Percentiles rank a stretch among this genome's conserved stretches.
Conservation (phyloP, 352 stramenopile species). For the Phytophthora melonis region DNA sequence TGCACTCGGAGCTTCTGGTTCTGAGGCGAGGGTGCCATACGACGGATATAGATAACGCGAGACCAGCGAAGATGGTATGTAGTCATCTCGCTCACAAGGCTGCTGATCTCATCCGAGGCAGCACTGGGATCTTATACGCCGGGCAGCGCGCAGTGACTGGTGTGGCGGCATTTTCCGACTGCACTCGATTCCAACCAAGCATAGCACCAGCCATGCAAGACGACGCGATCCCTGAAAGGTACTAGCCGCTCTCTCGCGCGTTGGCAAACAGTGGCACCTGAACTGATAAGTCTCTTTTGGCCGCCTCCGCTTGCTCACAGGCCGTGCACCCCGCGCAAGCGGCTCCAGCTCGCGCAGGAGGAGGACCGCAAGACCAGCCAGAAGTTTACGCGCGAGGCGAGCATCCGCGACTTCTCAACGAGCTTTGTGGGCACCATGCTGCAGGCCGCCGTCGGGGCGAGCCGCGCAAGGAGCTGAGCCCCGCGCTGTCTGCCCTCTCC, state of each 20-base stretch:
- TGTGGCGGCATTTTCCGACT: constrained; percentile 26
- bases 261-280: constrained; percentile 3
- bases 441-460: constrained; percentile 38
- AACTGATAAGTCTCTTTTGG: neutral
- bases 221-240: constrained; percentile 30
- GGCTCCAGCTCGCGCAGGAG: constrained; percentile 60
- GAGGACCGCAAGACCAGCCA: constrained; percentile 58
- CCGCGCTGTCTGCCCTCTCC: neutral
- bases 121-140: constrained; percentile 16
- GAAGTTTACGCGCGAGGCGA: constrained; percentile 32
- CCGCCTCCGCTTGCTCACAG: constrained; percentile 27
- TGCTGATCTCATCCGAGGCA: neutral
- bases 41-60: constrained; percentile 26
- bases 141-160: too few species aligned
- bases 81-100: neutral
- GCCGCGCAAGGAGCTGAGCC: constrained; percentile 5
- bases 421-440: constrained; percentile 57
- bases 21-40: constrained; percentile 16
- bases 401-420: constrained; percentile 57
- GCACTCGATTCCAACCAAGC: constrained; percentile 8
- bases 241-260: neutral
- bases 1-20: constrained; percentile 26
- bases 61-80: constrained; percentile 1
- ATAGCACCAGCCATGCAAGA: constrained; percentile 26
- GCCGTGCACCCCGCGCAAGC: constrained; percentile 73